Evolutionary conservation across 78 protist species (phyloP), one percentile per base, ranked within the genome.

Genomic region (Dictyostelium brefeldianum): DNA sequence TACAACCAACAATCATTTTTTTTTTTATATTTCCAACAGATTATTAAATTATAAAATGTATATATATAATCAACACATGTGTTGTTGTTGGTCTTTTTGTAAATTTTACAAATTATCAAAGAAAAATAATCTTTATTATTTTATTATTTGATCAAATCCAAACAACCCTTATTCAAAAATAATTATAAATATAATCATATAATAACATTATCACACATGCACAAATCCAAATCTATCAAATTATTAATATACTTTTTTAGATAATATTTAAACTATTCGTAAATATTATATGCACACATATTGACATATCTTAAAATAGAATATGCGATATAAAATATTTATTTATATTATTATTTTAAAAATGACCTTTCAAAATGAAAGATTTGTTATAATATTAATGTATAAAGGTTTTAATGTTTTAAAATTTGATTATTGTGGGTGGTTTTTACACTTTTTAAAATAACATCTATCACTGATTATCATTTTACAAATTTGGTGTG

Each of bases 401-500:
- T 36, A 36, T 36, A 36, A 36, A 36, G 43, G 43, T 36, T 36
- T 36, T 36, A 59, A 59, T 59, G 31, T 59, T 59, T 59, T 59
- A n/a, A 22, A 59, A 22, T n/a, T n/a, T 59, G 25, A 59, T 59
- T 59, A 31, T 59, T 27, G 70, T 59, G 70, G 43, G 43, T 5
- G 11, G 74, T 65, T 65, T 65, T 65, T 65, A 65, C 74, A 65
- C 74, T 65, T 65, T 65, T 65, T 65, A 65, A 65, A 20, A 65
- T 65, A 65, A 65, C 46, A 36, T 69, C 77, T 69, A 69, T 36
- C 43, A 69, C 11, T 69, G 48, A 69, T 36, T 69, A 36, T 69
- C 48, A 27, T 69, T 67, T 69, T 69, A 36, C 48, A 36, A 69
- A 69, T 54, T 54, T 54, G 1, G 12, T 54, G 12, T 54, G 12